Evolutionary conservation across 768 basidiomycete species (phyloP).

Genomic region (Infundibulicybe gibba): DNA sequence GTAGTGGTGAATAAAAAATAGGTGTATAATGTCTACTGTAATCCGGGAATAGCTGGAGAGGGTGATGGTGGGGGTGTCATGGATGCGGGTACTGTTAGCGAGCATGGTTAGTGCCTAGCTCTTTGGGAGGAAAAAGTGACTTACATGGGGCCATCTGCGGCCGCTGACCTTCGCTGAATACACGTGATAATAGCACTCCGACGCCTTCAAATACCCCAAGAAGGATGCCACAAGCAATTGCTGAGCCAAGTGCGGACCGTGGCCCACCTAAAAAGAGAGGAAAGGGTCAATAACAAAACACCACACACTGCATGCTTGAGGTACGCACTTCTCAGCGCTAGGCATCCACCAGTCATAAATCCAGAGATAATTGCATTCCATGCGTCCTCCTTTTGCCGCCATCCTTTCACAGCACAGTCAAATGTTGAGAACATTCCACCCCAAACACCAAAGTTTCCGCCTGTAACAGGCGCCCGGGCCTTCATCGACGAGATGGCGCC

Average conservation of each 20-base stretch:
- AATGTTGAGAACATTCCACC: slow-evolving; percentile 99
- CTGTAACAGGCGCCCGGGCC: slow-evolving; percentile 96
- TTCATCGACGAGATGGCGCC: slow-evolving; percentile 96
- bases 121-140: slow-evolving; percentile 22
- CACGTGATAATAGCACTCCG: slow-evolving; percentile 86
- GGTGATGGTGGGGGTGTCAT: slow-evolving; percentile 48
- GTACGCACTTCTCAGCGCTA: slow-evolving; percentile 81
- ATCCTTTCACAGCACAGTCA: slow-evolving; percentile 97
- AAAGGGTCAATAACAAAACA: slow-evolving; percentile 2
- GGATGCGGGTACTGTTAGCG: slow-evolving; percentile 47
- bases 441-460: slow-evolving; percentile 95
- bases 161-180: slow-evolving; percentile 80
- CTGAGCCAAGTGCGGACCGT: slow-evolving; percentile 85
- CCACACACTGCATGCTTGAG: not conserved
- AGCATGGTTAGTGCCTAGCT: slow-evolving; percentile 6
- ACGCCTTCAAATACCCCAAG: slow-evolving; percentile 95
- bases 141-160: slow-evolving; percentile 78
- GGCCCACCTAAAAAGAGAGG: slow-evolving; percentile 70
- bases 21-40: slow-evolving; percentile 47
- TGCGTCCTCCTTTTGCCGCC: slow-evolving; percentile 95
- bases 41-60: slow-evolving; percentile 35
- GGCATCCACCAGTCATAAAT: slow-evolving; percentile 96
- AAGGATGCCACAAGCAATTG: slow-evolving; percentile 92
- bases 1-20: slow-evolving; percentile 20
- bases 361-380: slow-evolving; percentile 99